phyloP scores from a whole-genome alignment of 2,329 filamentous ascomycete genomes.

The Teratosphaeria viscida region DNA sequence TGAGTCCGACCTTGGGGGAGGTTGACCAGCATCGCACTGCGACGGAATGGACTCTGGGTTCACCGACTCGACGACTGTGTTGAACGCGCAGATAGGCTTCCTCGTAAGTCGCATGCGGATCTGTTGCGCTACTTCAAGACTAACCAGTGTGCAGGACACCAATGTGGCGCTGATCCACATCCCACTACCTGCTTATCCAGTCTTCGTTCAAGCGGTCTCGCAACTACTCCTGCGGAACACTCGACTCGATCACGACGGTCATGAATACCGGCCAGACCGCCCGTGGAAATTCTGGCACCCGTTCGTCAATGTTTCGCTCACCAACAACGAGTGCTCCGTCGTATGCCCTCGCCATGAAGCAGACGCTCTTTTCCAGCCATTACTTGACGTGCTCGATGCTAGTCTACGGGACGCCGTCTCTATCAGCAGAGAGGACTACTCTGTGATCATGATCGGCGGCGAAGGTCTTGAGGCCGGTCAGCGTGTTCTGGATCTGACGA shows the following conservation, averaged over 20 bases:
- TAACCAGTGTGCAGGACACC: conserved; percentile 54
- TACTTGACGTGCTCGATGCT: conserved; percentile 52
- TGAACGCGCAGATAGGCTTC: conserved; percentile 40
- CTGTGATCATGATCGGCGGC: conserved; percentile 80
- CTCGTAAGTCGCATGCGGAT: conserved; percentile 29
- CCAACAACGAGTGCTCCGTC: conserved; percentile 82
- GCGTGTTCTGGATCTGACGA: conserved; percentile 82
- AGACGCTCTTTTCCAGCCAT: conserved; percentile 62
- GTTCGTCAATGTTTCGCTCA: conserved; percentile 90
- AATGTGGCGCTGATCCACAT: conserved; percentile 84
- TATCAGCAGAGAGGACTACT: conserved; percentile 73
- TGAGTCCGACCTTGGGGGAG: background rate
- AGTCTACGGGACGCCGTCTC: conserved; percentile 41
- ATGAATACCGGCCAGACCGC: conserved; percentile 25
- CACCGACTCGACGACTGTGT: conserved; percentile 31
- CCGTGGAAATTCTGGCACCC: conserved; percentile 50
- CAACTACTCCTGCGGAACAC: conserved; percentile 55
- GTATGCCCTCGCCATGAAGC: conserved; percentile 74
- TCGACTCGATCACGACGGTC: conserved; percentile 30
- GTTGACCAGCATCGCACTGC: background rate
- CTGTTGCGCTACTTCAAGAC: background rate
- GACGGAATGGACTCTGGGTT: conserved; percentile 14
- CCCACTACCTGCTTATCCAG: conserved; percentile 64
- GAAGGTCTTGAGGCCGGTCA: conserved; percentile 85
- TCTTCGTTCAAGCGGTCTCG: conserved; percentile 79